phyloP scores from a whole-genome alignment of 2,329 filamentous ascomycete species.

The Nemania abortiva region DNA sequence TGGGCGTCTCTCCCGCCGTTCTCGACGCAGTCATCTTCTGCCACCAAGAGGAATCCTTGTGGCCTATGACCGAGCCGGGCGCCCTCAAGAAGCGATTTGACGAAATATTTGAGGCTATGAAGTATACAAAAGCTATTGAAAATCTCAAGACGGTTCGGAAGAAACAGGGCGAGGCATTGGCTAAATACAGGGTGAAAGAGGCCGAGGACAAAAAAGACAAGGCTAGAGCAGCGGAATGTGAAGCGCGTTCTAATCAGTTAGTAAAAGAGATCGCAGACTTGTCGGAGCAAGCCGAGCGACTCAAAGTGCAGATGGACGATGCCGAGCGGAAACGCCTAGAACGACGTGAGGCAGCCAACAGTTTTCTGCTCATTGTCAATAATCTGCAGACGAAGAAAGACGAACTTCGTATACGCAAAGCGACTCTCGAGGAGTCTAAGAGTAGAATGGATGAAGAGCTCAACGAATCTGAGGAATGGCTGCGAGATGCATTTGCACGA shows the following conservation, averaged over 20 bases:
- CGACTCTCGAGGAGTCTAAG: constrained; percentile 77
- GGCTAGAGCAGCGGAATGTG: constrained; percentile 79
- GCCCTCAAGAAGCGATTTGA: constrained; percentile 94
- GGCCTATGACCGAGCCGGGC: constrained; percentile 91
- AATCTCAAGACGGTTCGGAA: constrained; percentile 91
- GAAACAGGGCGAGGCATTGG: constrained; percentile 81
- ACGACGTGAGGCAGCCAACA: constrained; percentile 78
- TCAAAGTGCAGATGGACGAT: constrained; percentile 71
- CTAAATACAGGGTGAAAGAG: constrained; percentile 79
- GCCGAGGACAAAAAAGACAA: constrained; percentile 85
- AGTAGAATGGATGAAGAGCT: constrained; percentile 78
- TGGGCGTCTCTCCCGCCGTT: constrained; percentile 91
- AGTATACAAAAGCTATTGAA: constrained; percentile 97
- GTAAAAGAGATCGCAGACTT: constrained; percentile 74
- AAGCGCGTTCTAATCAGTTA: constrained; percentile 74
- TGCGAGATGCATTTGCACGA: constrained; percentile 77
- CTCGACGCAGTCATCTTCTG: constrained; percentile 98
- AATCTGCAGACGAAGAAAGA: constrained; percentile 81
- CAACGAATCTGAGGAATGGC: constrained; percentile 79
- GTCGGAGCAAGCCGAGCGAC: constrained; percentile 67
- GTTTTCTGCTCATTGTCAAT: constrained; percentile 79
- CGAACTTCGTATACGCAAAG: constrained; percentile 76
- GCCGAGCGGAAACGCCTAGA: constrained; percentile 69
- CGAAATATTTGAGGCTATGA: constrained; percentile 96
- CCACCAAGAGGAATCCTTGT: constrained; percentile 96